Evolutionary conservation across 148 eudicot genomes (phyloP).

Genomic region (Chenopodium berlandieri): DNA sequence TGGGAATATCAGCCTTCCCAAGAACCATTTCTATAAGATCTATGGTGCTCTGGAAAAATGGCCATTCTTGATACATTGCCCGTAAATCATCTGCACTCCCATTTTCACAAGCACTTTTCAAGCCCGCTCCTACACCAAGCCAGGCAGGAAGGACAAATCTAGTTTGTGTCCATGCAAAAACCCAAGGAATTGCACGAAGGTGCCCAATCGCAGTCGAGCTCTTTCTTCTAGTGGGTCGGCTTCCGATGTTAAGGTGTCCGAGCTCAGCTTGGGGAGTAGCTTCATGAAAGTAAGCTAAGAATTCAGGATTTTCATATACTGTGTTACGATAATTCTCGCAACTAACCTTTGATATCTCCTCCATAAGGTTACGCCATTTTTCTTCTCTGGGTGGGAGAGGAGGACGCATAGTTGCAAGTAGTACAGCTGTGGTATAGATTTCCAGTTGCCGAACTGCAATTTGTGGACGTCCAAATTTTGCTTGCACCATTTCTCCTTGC

Average conservation of each 20-base stretch:
- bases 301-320: constrained; percentile 84
- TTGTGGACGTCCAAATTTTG: constrained; percentile 87
- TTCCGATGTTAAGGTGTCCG: constrained; percentile 84
- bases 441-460: constrained; percentile 77
- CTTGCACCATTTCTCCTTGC: constrained; percentile 98
- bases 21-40: constrained; percentile 91
- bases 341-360: constrained; percentile 73
- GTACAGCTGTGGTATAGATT: constrained; percentile 82
- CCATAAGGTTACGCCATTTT: constrained; percentile 85
- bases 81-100: constrained; percentile 66
- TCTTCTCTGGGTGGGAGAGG: constrained; percentile 76
- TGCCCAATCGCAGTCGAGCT: constrained; percentile 59
- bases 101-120: constrained; percentile 65
- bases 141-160: constrained; percentile 86
- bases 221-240: constrained; percentile 76
- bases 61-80: constrained; percentile 89
- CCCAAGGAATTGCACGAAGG: constrained; percentile 90
- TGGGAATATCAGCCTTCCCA: constrained; percentile 70
- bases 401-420: constrained; percentile 79
- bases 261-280: constrained; percentile 91
- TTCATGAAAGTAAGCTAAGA: constrained; percentile 83
- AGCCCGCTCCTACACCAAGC: constrained; percentile 89
- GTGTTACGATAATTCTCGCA: constrained; percentile 59
- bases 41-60: constrained; percentile 75
- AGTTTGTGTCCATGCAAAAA: constrained; percentile 94